Percentiles rank a stretch among this genome's conserved stretches.
Conservation (phyloP, 176 grass and related monocot genomes). For the Oryza meridionalis region DNA sequence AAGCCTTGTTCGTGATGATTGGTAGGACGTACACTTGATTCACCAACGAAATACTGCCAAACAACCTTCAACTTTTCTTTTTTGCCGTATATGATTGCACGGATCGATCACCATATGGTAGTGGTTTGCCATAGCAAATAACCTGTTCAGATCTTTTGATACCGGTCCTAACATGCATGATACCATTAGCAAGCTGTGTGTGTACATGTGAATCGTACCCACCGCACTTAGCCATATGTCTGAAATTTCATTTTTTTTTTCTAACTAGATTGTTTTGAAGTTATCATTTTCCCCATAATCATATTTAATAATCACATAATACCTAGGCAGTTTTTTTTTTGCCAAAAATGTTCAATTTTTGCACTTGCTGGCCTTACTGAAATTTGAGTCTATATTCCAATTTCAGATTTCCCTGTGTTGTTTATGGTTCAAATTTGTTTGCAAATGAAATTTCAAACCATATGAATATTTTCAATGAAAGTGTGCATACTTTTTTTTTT, state of each 20-base stretch:
- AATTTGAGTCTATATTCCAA: neutral
- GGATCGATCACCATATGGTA: neutral
- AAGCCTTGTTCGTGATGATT: slow-evolving; percentile 10
- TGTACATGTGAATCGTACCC: slow-evolving; percentile 32
- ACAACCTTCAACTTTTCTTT: neutral
- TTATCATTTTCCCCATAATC: neutral
- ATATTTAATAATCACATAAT: neutral
- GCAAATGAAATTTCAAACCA: neutral
- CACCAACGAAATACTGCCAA: neutral
- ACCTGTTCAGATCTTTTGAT: neutral
- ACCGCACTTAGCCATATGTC: neutral
- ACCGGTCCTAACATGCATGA: neutral
- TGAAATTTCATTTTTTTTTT: neutral
- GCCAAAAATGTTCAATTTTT: neutral
- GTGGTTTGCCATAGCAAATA: slow-evolving; percentile 14
- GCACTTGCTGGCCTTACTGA: neutral
- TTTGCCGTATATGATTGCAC: slow-evolving; percentile 37
- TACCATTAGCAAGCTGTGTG: neutral
- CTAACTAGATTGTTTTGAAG: neutral
- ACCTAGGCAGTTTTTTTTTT: neutral
- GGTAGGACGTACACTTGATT: neutral
- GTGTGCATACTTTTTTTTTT: neutral
- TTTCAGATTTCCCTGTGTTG: neutral
- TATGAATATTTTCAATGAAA: neutral
- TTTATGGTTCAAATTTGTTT: neutral